Evolutionary conservation across 768 basidiomycete genomes (phyloP), one percentile per base, ranked within the genome.

Genomic region (Podaxis pistillaris): DNA sequence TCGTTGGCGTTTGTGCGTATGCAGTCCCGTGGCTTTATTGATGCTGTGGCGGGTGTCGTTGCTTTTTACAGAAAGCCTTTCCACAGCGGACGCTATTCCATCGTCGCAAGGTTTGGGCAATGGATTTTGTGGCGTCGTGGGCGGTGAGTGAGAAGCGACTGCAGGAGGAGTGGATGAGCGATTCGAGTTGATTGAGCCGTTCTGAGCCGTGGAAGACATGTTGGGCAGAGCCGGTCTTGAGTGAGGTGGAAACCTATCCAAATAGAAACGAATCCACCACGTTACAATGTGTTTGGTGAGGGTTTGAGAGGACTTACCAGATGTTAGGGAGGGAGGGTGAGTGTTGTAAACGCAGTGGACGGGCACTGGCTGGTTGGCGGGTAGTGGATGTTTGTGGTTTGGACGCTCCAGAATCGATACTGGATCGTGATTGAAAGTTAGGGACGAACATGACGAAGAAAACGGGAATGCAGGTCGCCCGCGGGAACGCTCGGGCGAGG

Each of bases 311-410:
- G 38, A 71, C 79, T 62, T 53, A 87, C 87, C 86, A 84, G 65
- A 90, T 78, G 70, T 89, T 89, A 8, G 89, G 89, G 67, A 89
- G 78, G 12, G 89, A 90, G 8, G 88, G 87, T 4, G 87, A 86
- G 57, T 85, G 83, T 59, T 85, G 85, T 40, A 87, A 76, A 50
- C 83, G 82, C 17, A 81, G 78, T 53, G 81, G 81, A 65, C 78
- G 78, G 2, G 50, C 33, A 58, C 53, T 66, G 64, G 51, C 60
- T 30, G 64, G 46, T 55, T 26, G 56, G 55, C 58, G 46, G 67
- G 51, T 64, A 67, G 66, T 55, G 67, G 30, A 67, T 63, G 68
- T 63, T 61, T 65, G 66, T 15, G 26, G 56, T 22, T 47, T 52
- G 56, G 58, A 44, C 17, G 30, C 55, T 41, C n/a, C 15, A 40